phyloP scores from a whole-genome alignment of 2,329 filamentous ascomycete genomes.

The Curvularia lunata region DNA sequence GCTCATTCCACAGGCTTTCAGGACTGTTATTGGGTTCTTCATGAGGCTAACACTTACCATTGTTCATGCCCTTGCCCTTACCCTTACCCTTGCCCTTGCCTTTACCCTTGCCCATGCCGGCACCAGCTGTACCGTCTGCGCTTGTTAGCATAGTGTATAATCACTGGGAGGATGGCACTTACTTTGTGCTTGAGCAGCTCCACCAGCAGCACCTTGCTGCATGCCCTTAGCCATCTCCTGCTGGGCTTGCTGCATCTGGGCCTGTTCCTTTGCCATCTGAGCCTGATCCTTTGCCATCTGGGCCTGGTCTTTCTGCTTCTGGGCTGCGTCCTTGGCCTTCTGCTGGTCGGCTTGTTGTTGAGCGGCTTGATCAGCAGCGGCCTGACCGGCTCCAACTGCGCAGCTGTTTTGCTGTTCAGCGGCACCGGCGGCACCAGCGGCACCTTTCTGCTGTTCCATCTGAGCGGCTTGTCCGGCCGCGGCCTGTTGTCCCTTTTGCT shows the following conservation, averaged over 20 bases:
- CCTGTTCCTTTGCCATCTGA: too few relatives aligned
- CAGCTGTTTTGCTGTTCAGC: constrained; percentile 6
- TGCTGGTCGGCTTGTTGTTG: too few relatives aligned
- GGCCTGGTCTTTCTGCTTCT: too few relatives aligned
- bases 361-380: neutral
- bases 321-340: too few relatives aligned
- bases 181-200: constrained; percentile 22
- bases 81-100: constrained; percentile 18
- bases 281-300: neutral
- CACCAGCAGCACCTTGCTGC: constrained; percentile 6
- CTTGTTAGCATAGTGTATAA: neutral
- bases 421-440: constrained; percentile 8
- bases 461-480: too few relatives aligned
- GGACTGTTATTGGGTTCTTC: too few relatives aligned
- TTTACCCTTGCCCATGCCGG: constrained; percentile 19
- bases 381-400: constrained; percentile 8
- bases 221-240: constrained; percentile 9
- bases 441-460: constrained; percentile 8
- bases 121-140: constrained; percentile 19
- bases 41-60: constrained; percentile 9
- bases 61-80: constrained; percentile 12
- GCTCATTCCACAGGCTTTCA: constrained; percentile 3
- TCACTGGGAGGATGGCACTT: constrained; percentile 3
- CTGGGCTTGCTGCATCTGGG: constrained; percentile 4
- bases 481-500: too few relatives aligned